These are phyloP conservation scores for Phaeotremella skinneri DNA, from an alignment of 768 basidiomycete species.

Conservation along the genomic window DNA sequence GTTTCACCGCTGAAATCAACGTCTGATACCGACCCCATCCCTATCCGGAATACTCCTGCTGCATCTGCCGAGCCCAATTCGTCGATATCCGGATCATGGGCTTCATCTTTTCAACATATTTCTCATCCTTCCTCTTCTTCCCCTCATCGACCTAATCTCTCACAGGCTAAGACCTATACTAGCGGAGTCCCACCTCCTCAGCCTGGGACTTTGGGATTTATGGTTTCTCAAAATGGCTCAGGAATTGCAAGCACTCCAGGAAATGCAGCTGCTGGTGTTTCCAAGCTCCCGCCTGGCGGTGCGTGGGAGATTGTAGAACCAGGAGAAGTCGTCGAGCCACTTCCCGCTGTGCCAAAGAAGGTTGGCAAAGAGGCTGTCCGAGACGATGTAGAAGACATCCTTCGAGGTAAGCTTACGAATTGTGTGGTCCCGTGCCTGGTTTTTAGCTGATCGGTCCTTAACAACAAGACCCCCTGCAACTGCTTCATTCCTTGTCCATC, in stretches of 20 bases:
- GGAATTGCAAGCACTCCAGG: slow-evolving; percentile 7
- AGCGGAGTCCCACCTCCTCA: slow-evolving; percentile 31
- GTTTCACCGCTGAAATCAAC: neutral
- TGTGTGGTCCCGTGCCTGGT: neutral
- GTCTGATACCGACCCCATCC: slow-evolving; percentile 8
- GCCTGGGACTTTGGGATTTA: slow-evolving; percentile 29
- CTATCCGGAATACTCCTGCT: slow-evolving; percentile 1
- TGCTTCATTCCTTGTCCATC: slow-evolving; percentile 21
- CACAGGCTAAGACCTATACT: slow-evolving; percentile 32
- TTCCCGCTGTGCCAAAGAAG: slow-evolving; percentile 3
- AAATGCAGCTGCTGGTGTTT: neutral
- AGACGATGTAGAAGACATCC: slow-evolving; percentile 69
- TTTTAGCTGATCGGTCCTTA: neutral
- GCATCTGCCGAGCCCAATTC: neutral
- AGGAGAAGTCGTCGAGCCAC: slow-evolving; percentile 16
- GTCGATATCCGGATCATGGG: slow-evolving; percentile 25
- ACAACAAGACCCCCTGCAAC: slow-evolving; percentile 18
- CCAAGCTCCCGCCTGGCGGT: slow-evolving; percentile 42
- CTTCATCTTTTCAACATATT: slow-evolving; percentile 30
- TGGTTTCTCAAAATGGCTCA: slow-evolving; percentile 15
- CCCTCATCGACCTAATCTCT: slow-evolving; percentile 18
- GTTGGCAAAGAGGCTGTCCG: slow-evolving; percentile 60
- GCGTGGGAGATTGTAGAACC: slow-evolving; percentile 45
- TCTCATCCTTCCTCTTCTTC: slow-evolving; percentile 21
- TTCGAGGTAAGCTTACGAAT: slow-evolving; percentile 61